Percentiles rank a stretch among this genome's conserved stretches.
These are phyloP conservation scores for Candida loeiensis DNA, from an alignment of 805 yeast species.

Conservation along the genomic window DNA sequence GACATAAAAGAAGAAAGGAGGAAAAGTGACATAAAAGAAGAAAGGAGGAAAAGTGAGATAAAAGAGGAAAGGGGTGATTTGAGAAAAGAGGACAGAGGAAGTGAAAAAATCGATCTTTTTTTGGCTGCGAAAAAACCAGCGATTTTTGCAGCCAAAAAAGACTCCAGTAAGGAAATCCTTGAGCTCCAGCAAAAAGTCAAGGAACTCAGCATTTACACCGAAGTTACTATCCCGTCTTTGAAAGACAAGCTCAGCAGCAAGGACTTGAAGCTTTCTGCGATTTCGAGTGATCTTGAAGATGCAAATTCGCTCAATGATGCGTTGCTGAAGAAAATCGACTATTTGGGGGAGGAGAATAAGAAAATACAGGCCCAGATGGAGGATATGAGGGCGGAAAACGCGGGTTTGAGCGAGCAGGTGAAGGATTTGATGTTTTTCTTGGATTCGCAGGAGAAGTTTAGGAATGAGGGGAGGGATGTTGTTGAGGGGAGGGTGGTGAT, in stretches of 20 bases:
- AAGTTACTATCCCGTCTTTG: conserved; percentile 31
- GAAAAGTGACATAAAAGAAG: background rate
- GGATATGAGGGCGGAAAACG: conserved; percentile 36
- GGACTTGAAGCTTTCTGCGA: conserved; percentile 26
- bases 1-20: background rate
- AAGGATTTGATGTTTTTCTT: conserved; percentile 78
- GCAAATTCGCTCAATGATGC: conserved; percentile 36
- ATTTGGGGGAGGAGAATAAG: conserved; percentile 23
- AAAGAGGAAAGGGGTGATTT: background rate
- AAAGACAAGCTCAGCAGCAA: conserved; percentile 27
- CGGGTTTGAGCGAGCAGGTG: conserved; percentile 58
- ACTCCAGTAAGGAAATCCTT: conserved; percentile 1
- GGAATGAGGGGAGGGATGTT: conserved; percentile 67
- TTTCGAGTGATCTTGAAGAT: conserved; percentile 31
- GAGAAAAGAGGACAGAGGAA: background rate
- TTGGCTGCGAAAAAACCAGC: no score
- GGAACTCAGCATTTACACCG: conserved; percentile 24
- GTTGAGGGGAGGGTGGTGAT: conserved; percentile 66
- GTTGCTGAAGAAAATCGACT: conserved; percentile 37
- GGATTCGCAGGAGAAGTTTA: conserved; percentile 69
- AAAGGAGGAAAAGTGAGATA: background rate
- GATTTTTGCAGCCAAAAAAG: background rate
- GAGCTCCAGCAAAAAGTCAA: conserved; percentile 19
- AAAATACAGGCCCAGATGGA: conserved; percentile 22
- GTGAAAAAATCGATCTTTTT: background rate